phyloP scores from a whole-genome alignment of 352 stramenopile species.

The Phytophthora melonis region DNA sequence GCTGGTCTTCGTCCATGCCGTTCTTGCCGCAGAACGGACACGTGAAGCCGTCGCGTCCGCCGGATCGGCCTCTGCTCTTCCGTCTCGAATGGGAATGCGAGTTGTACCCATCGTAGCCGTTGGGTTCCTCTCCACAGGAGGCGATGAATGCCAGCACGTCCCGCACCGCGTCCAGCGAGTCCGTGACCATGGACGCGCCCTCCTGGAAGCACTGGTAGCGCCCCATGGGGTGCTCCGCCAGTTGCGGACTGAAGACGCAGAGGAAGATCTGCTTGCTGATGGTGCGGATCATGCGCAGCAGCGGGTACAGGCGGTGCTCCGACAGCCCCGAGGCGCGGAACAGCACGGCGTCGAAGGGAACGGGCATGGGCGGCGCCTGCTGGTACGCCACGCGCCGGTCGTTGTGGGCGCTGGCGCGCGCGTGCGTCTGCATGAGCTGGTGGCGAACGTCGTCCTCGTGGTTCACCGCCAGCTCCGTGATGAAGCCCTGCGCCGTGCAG shows the following conservation, averaged over 20 bases:
- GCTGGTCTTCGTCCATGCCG: constrained; percentile 80
- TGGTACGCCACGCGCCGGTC: too few relatives aligned
- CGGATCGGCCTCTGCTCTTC: constrained; percentile 33
- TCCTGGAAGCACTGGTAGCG: constrained; percentile 84
- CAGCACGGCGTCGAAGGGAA: constrained; percentile 70
- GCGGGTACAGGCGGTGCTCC: constrained; percentile 52
- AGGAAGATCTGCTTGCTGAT: constrained; percentile 88
- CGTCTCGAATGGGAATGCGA: constrained; percentile 2
- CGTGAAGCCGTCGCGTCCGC: constrained; percentile 46
- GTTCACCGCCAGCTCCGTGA: constrained; percentile 76
- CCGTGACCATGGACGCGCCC: constrained; percentile 86
- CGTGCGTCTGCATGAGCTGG: constrained; percentile 66
- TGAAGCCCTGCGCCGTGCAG: constrained; percentile 72
- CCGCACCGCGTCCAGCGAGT: constrained; percentile 68
- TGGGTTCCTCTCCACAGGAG: constrained; percentile 38
- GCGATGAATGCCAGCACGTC: constrained; percentile 75
- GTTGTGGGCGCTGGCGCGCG: neutral
- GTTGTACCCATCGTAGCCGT: constrained; percentile 4
- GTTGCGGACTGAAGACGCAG: constrained; percentile 84
- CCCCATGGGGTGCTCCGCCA: constrained; percentile 72
- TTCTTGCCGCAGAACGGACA: constrained; percentile 82
- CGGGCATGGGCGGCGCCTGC: neutral
- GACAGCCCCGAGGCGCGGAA: constrained; percentile 71
- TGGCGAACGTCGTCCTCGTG: constrained; percentile 63
- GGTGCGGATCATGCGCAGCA: constrained; percentile 71